These are phyloP conservation scores for Penium margaritaceum DNA, from an alignment of 139 green algal species.

Conservation along the genomic window DNA sequence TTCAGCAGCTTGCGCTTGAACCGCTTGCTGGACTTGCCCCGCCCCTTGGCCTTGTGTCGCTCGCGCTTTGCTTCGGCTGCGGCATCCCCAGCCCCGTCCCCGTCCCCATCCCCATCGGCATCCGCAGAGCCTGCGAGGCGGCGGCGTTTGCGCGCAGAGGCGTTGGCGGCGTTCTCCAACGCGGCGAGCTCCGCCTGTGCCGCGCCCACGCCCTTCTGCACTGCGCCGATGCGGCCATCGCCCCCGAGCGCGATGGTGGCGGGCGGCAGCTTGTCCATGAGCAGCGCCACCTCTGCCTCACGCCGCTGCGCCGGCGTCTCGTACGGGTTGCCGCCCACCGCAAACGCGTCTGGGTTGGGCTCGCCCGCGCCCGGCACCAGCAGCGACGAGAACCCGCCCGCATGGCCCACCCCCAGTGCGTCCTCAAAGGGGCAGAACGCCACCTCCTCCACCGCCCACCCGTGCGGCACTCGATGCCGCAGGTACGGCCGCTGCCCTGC, in stretches of 20 bases:
- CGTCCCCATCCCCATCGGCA: background rate
- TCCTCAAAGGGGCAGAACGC: slow-evolving; percentile 94
- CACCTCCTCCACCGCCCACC: slow-evolving; percentile 43
- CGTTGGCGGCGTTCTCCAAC: no score
- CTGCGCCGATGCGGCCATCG: slow-evolving; percentile 64
- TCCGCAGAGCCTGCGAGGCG: no score
- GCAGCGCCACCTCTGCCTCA: slow-evolving; percentile 80
- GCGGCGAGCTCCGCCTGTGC: no score
- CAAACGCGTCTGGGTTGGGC: slow-evolving; percentile 93
- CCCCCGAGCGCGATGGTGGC: slow-evolving; percentile 92
- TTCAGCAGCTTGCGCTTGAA: slow-evolving; percentile 83
- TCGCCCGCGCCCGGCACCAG: slow-evolving; percentile 89
- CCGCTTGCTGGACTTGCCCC: slow-evolving; percentile 73
- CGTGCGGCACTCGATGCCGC: slow-evolving; percentile 1
- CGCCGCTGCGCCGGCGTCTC: slow-evolving; percentile 66
- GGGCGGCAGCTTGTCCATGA: slow-evolving; percentile 96
- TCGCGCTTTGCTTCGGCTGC: slow-evolving; percentile 1
- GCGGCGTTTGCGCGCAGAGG: no score
- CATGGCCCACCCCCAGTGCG: slow-evolving; percentile 73
- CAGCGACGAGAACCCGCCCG: slow-evolving; percentile 53
- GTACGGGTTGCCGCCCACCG: slow-evolving; percentile 90
- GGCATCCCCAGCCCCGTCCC: background rate
- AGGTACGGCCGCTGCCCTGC: slow-evolving; percentile 1
- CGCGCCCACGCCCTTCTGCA: slow-evolving; percentile 27
- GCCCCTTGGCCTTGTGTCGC: slow-evolving; percentile 60